phyloP scores from a whole-genome alignment of 805 yeast species.

The Grigorovia jiainica region DNA sequence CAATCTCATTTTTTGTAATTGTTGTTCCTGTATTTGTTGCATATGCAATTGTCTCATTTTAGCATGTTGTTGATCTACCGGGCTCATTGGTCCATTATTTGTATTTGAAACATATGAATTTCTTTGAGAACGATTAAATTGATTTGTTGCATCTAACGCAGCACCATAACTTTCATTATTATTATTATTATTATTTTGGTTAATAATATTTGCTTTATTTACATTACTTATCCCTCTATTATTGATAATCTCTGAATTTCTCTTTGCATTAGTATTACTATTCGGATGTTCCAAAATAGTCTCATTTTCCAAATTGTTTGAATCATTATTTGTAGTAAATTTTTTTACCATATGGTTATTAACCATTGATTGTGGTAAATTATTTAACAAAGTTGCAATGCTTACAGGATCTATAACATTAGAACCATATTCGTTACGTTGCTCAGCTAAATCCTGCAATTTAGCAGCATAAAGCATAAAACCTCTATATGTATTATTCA shows the following conservation, averaged over 20 bases:
- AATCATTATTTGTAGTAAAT: neutral
- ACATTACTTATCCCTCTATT: neutral
- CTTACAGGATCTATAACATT: slow-evolving; percentile 22
- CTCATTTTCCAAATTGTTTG: neutral
- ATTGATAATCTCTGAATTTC: neutral
- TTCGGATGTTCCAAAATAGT: neutral
- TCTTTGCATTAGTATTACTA: neutral
- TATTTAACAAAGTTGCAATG: neutral
- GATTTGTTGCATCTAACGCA: neutral
- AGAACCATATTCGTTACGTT: slow-evolving; percentile 28
- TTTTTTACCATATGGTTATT: no score
- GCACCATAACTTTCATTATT: neutral
- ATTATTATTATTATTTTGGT: neutral
- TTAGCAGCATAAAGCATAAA: slow-evolving; percentile 36
- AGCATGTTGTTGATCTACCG: neutral
- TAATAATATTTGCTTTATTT: no score
- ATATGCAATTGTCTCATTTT: neutral
- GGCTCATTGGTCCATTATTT: neutral
- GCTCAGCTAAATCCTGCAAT: slow-evolving; percentile 34
- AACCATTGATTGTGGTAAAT: neutral
- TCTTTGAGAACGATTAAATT: neutral
- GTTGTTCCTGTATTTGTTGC: slow-evolving; percentile 2
- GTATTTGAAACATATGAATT: neutral
- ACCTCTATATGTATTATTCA: slow-evolving; percentile 40
- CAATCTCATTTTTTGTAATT: neutral